Evolutionary conservation across 495 filamentous ascomycete species (phyloP), one percentile per base, ranked within the genome.

Genomic region (Polyplosphaeria fusca): DNA sequence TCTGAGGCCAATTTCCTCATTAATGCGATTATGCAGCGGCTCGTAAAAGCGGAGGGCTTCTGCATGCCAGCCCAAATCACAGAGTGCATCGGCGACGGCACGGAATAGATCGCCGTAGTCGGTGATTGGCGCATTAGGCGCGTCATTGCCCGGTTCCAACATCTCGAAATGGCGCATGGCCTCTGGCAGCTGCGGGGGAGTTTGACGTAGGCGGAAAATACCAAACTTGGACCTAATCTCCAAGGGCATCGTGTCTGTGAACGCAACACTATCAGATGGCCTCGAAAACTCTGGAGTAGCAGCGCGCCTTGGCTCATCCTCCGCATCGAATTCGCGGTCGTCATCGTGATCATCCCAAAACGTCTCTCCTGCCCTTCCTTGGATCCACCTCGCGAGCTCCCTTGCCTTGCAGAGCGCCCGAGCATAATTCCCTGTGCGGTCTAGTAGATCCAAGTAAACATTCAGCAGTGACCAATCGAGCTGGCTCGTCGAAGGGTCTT

Each of bases 261-360:
- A 97, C 5, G 32, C 28, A 9, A 26, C 14, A 4, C 46, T 38
- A 4, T 25, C 14, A 1, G 43, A 35, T 16, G 13, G 46, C 26
- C 13, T 75, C n/a, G 74, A 62, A 64, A 82, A 87, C 4, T 79
- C 79, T 22, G 78, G 71, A 13, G 80, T 73, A 26, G 82, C 77
- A 30, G 74, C 74, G 35, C 82, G 74, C 35, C 91, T 79, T 26
- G 88, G 84, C 2, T 77, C 76, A 71, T 91, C 82, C 24, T 83
- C 79, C 2, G 79, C 60, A 65, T 98, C 93, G 87, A 89, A 98
- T 74, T 98, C 93, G 52, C 91, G 80, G 70, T 98, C 93, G 66
- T 97, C 90, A 5, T 81, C 76, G 58, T 82, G 78, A n/a, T 77
- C 66, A 49, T 95, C 86, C 93, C 93, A 98, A 63, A 82, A 89